Evolutionary conservation across 2,329 filamentous ascomycete species (phyloP), one percentile per base, ranked within the genome.

Genomic region (Chaetomiaceae sp.): DNA sequence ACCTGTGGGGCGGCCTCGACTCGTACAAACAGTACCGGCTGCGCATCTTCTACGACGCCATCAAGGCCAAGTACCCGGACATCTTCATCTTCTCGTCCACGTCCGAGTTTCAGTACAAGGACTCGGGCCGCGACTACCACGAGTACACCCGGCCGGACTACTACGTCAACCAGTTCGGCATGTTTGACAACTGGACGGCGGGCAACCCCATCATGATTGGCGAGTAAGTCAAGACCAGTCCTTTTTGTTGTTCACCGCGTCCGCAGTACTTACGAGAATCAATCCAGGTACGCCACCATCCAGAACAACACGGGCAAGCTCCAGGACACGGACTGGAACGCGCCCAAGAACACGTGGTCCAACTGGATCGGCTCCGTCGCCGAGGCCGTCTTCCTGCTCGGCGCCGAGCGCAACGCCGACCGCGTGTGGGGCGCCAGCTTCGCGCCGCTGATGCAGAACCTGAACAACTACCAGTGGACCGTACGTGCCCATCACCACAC

Each of bases 341-440:
- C 36, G 15, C 36, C 43, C 36, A 39, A 43, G 41, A 43, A 37
- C 41, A 8, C n/a, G 34, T 45, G 42, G 42, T 33, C 27, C 27
- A 38, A 24, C 42, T 45, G 38, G 44, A 46, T 46, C 32, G 44
- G 74, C 76, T 2, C 75, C 8, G 76, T 86, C 3, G 74, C 74
- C 12, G 82, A 86, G 59, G 81, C 79, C 19, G 70, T 86, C n/a
- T 81, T 75, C 45, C 67, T 84, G 14, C 70, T 85, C 51, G 77
- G 80, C 15, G 76, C 78, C 24, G 82, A 86, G 68, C 71, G 81
- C 46, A 85, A 85, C 62, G 70, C 72, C 3, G 77, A 83, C 54
- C 70, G 73, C 17, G 71, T 83, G 36, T 70, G 72, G 2, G 76
- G 75, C 6, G 71, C 73, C 1, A 67, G 71, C 42, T 78, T 76